These are phyloP conservation scores for Boletales sp. DNA, from an alignment of 768 basidiomycete genomes.

Conservation along the genomic window DNA sequence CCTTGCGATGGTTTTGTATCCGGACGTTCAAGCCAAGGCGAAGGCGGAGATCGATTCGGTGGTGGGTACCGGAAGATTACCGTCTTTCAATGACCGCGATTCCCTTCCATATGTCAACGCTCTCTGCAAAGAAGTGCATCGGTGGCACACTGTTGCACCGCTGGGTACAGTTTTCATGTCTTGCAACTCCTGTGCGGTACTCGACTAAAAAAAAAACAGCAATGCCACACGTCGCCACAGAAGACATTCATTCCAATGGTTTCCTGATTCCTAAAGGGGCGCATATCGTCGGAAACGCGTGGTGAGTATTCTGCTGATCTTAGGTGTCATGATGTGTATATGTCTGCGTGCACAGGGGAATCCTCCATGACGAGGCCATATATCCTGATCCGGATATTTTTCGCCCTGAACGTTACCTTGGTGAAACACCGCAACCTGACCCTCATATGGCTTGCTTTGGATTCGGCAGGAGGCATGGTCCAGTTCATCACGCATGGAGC, in stretches of 20 bases:
- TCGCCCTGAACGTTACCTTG: slow-evolving; percentile 34
- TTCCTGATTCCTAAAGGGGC: slow-evolving; percentile 24
- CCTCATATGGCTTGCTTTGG: slow-evolving; percentile 21
- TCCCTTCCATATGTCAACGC: slow-evolving; percentile 25
- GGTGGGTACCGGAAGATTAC: slow-evolving; percentile 18
- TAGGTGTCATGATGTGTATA: neutral
- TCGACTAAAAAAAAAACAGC: slow-evolving; percentile 3
- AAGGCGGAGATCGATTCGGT: slow-evolving; percentile 24
- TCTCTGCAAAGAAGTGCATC: slow-evolving; percentile 21
- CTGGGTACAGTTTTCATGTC: slow-evolving; percentile 27
- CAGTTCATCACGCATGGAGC: too few species aligned
- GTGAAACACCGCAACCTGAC: slow-evolving; percentile 15
- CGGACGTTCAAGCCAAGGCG: slow-evolving; percentile 22
- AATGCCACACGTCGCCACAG: slow-evolving; percentile 12
- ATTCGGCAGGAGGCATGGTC: slow-evolving; percentile 25
- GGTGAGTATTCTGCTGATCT: slow-evolving; percentile 14
- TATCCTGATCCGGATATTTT: slow-evolving; percentile 34
- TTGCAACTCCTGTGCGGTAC: neutral
- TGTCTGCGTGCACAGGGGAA: slow-evolving; percentile 36
- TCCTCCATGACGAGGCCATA: slow-evolving; percentile 45
- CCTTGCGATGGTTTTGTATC: slow-evolving; percentile 22
- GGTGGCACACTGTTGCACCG: slow-evolving; percentile 19
- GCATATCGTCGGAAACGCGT: slow-evolving; percentile 17
- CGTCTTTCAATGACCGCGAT: slow-evolving; percentile 16
- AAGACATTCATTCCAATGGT: slow-evolving; percentile 17